Evolutionary conservation across 2,329 filamentous ascomycete genomes (phyloP).

Genomic region (Diaporthe ilicicola): DNA sequence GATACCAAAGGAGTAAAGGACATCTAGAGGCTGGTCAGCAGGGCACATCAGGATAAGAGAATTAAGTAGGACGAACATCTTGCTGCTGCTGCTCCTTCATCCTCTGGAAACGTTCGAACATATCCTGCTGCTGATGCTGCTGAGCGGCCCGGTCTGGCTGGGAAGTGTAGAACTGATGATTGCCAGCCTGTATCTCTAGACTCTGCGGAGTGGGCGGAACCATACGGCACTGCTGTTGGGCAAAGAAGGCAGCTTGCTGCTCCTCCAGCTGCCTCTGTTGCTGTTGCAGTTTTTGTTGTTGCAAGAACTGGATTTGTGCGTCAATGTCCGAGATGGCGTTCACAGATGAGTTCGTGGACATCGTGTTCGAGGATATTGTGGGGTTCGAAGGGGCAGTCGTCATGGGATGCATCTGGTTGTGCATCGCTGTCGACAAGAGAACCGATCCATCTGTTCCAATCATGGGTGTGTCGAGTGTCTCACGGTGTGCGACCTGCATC

Average conservation of each 20-base stretch:
- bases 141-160: constrained; percentile 59
- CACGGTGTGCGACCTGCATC: constrained; percentile 47
- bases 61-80: constrained; percentile 59
- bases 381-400: constrained; percentile 55
- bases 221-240: constrained; percentile 63
- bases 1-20: constrained; percentile 83
- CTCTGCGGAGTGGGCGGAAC: constrained; percentile 85
- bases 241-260: constrained; percentile 64
- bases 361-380: constrained; percentile 55
- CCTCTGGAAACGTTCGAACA: constrained; percentile 73
- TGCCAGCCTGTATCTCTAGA: constrained; percentile 74
- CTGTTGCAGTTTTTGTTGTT: constrained; percentile 69
- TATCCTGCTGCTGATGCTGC: constrained; percentile 67
- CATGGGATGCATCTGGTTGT: constrained; percentile 58
- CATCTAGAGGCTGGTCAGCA: constrained; percentile 60
- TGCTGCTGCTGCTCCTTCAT: constrained; percentile 69
- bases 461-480: constrained; percentile 60
- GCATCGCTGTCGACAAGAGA: constrained; percentile 49
- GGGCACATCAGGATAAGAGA: not conserved
- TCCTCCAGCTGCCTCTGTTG: constrained; percentile 67
- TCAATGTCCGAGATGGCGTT: constrained; percentile 68
- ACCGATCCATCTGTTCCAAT: constrained; percentile 52
- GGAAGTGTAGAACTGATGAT: constrained; percentile 63
- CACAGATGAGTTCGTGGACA: constrained; percentile 55
- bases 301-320: constrained; percentile 71